Base-by-base conservation (phyloP, 257 asterid species). In the Solanum paucissectum region DNA sequence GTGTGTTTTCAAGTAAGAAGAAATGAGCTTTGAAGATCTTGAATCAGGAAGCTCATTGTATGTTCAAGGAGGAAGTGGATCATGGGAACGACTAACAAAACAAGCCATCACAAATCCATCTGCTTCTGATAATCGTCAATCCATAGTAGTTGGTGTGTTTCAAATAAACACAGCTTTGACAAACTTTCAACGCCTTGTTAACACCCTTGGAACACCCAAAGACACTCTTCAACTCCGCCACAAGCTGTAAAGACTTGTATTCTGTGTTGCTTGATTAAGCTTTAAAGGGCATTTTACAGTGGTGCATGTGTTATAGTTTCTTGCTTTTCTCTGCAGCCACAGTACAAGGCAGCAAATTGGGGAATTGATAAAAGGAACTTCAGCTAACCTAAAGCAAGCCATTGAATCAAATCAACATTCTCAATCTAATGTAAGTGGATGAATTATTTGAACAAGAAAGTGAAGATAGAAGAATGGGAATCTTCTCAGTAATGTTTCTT, bases 351-450 rank as follows among this genome's bases (percentile, higher is more conserved):
- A 90, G 75, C 93, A 93, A 87, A 91, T 94, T 58, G 95, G 93
- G 38, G 93, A 93, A 88, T 88, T 94, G 89, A 94, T 93, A 82
- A 94, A 95, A 92, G 96, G 92, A 88, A 94, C 98, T 52, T 93
- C 96, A 33, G 94, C 95, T 68, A 92, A 94, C 82, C 93, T 94
- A 58, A 94, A 91, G 92, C 93, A 90, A 93, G 93, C 94, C 72
- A 93, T 94, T 87, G 95, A 91, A 88, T 73, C 92, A 76, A 95
- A 95, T 68, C 97, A 90, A 86, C 91, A 86, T 73, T 92, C 55
- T 75, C 95, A 93, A 91, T 96, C 91, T 90, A 90, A 93, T 91
- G 98, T 96, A 92, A 92, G 93, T 89, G 68, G 42, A 7, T 16
- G 34, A 52, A 68, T 12, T 27, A 74, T 38, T 83, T 82, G 66